Percentiles rank a stretch among this genome's conserved stretches.
phyloP scores from a whole-genome alignment of 768 basidiomycete genomes.

The Vararia minispora region DNA sequence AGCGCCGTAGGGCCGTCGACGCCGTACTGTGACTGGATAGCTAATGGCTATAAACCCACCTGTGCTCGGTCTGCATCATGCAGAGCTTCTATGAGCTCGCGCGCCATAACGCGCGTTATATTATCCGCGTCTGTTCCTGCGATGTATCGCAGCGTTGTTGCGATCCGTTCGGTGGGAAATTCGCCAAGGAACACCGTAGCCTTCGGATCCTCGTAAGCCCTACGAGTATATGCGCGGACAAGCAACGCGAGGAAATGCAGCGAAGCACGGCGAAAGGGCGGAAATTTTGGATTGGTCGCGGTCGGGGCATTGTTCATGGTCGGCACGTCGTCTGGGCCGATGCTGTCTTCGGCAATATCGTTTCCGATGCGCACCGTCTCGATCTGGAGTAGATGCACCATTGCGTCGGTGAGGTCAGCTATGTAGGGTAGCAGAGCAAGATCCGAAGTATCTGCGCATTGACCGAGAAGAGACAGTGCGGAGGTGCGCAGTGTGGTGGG shows the following conservation, averaged over 20 bases:
- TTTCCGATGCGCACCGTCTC: conserved; percentile 32
- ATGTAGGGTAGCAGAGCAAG: conserved; percentile 54
- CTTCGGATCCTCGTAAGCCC: conserved; percentile 29
- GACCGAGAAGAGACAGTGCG: conserved; percentile 58
- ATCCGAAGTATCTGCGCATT: conserved; percentile 54
- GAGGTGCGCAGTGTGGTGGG: conserved; percentile 70
- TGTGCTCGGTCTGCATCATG: too few species aligned
- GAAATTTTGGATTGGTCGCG: conserved; percentile 50
- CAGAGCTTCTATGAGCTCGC: conserved; percentile 11
- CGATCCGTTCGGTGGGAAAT: conserved; percentile 8
- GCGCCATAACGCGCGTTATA: conserved; percentile 12
- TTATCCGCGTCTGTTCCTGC: conserved; percentile 10
- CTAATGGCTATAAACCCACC: too few species aligned
- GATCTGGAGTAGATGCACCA: conserved; percentile 68
- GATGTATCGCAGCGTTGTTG: conserved; percentile 11
- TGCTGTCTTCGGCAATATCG: not conserved
- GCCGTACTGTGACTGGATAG: too few species aligned
- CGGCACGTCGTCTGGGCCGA: conserved; percentile 13
- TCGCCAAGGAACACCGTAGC: conserved; percentile 1
- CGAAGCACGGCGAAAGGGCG: conserved; percentile 76
- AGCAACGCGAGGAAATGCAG: conserved; percentile 71
- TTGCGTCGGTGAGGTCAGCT: conserved; percentile 48
- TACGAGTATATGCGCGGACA: conserved; percentile 45
- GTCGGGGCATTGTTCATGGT: conserved; percentile 51
- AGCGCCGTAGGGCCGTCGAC: too few species aligned